phyloP scores from a whole-genome alignment of 768 basidiomycete genomes.

The Pleurotus pulmonarius region DNA sequence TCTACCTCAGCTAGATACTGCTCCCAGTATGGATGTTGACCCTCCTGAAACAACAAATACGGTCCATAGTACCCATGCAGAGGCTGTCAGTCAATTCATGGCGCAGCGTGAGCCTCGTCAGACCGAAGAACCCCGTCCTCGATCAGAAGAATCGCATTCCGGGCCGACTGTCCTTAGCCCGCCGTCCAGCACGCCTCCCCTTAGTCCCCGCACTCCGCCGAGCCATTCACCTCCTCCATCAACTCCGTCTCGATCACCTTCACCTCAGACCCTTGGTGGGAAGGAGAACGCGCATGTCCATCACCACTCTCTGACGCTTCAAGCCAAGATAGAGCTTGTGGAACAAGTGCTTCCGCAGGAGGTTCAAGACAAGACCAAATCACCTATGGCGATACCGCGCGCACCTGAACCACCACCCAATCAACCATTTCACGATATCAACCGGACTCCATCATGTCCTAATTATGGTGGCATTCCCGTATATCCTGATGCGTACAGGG shows the following conservation, averaged over 20 bases:
- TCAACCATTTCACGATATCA: background rate
- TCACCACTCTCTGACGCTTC: constrained; percentile 9
- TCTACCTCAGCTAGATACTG: too few species aligned
- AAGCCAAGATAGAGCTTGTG: constrained; percentile 16
- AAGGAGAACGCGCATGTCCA: background rate
- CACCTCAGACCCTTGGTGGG: background rate
- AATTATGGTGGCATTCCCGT: background rate
- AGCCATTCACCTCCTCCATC: background rate
- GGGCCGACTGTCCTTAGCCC: background rate
- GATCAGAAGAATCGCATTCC: constrained; percentile 2
- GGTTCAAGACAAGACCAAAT: background rate
- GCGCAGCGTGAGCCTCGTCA: too few species aligned
- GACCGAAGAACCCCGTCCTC: background rate
- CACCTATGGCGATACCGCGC: background rate
- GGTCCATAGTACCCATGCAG: too few species aligned
- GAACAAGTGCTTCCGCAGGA: constrained; percentile 12
- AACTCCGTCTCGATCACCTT: background rate
- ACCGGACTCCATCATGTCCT: background rate
- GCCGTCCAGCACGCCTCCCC: background rate
- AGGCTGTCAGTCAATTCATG: too few species aligned
- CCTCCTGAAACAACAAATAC: too few species aligned
- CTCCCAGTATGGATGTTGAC: too few species aligned
- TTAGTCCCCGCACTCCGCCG: background rate
- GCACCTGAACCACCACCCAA: background rate
- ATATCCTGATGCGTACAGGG: constrained; percentile 5